Evolutionary conservation across 2,329 filamentous ascomycete species (phyloP).

Genomic region (Botrytis deweyae): DNA sequence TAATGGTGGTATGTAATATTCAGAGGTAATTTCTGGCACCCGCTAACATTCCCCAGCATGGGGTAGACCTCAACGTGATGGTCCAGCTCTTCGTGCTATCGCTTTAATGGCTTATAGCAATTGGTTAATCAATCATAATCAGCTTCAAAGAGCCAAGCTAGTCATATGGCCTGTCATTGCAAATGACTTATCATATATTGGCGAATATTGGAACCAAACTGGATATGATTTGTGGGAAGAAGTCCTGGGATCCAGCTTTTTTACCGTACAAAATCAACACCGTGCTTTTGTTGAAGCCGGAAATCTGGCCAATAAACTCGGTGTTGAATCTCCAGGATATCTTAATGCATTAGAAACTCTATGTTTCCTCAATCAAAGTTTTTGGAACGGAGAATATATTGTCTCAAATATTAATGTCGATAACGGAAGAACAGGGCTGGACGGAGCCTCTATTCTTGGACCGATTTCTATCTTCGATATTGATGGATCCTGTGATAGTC

Average conservation of each 20-base stretch:
- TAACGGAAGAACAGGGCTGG: constrained; percentile 64
- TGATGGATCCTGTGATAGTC: constrained; percentile 62
- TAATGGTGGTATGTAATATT: constrained; percentile 46
- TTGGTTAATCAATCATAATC: constrained; percentile 65
- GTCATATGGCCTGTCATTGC: constrained; percentile 71
- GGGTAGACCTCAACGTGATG: constrained; percentile 74
- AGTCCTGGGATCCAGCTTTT: constrained; percentile 74
- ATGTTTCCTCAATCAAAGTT: constrained; percentile 68
- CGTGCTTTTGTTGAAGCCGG: constrained; percentile 61
- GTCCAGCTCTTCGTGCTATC: constrained; percentile 72
- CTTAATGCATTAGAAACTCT: constrained; percentile 66
- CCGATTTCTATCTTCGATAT: constrained; percentile 70
- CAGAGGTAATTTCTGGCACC: background rate
- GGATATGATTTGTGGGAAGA: constrained; percentile 84
- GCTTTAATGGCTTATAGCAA: constrained; percentile 72
- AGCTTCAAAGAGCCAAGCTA: constrained; percentile 42
- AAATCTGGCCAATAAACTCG: constrained; percentile 61
- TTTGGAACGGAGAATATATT: constrained; percentile 68
- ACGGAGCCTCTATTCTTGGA: constrained; percentile 67
- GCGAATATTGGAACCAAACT: constrained; percentile 65
- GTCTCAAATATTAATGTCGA: constrained; percentile 67
- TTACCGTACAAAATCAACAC: constrained; percentile 69
- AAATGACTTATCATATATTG: constrained; percentile 74
- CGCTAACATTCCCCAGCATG: constrained; percentile 26
- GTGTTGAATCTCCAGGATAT: constrained; percentile 59